Base-by-base conservation (phyloP, 257 asterid species). In the Fraxinus cuspidata region DNA sequence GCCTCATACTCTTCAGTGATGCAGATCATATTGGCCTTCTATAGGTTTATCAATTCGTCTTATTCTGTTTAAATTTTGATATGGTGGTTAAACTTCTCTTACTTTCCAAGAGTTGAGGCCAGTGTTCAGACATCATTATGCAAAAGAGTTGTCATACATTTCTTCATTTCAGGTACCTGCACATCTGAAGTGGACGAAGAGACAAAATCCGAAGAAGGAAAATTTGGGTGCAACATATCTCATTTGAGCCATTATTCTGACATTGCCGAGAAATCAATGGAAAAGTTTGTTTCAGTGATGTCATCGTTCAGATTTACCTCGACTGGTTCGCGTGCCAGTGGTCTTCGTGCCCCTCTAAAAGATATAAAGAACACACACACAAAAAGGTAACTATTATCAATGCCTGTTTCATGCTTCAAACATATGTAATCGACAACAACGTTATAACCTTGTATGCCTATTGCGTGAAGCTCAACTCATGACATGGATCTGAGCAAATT, bases 331-430 rank as follows among this genome's bases (percentile, higher is more conserved):
- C 94, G 98, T 79, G 98, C 94, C 15, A 91, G 96, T 81, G 98
- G 98, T 42, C 98, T 95, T 72, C 98, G 99, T 71, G 87, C 99
- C n/a, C 98, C 99, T 75, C 79, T 95, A 10, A 93, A 86, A 87
- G 97, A 91, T 69, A 86, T 95, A 67, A 84, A 84, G 83, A 92
- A 91, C 87, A 89, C 84, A 64, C 74, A 72, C 83, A 75, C 18
- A 74, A 86, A 75, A 72, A 87, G 99, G 97, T 94, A 86, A 27
- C 3, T 63, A 44, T 35, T 34, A 56, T 42, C 10, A 53, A 64
- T 47, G 31, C 70, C 16, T 37, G 49, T 3, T 75, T 65, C 74
- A 53, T 37, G 28, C 13, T 40, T 58, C 66, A 31, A 13, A 34
- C 25, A 78, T 12, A 29, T 71, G 31, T 16, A 40, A 76, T 76